These are phyloP conservation scores for Phytophthora fragariaefolia DNA, from an alignment of 352 stramenopile genomes.

Conservation along the genomic window DNA sequence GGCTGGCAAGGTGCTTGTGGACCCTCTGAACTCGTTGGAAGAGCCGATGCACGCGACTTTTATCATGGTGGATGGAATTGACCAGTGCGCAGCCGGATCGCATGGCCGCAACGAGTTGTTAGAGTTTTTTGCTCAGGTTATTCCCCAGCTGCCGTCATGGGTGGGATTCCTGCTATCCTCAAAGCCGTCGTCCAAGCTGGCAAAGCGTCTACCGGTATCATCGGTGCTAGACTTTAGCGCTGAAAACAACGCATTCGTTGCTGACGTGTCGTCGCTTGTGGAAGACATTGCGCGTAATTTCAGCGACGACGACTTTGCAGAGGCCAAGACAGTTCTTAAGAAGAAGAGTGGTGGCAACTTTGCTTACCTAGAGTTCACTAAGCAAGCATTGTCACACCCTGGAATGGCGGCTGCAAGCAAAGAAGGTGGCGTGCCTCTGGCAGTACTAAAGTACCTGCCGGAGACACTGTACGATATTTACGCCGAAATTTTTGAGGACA, in stretches of 20 bases:
- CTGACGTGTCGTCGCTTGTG: constrained; percentile 60
- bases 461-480: constrained; percentile 87
- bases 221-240: constrained; percentile 79
- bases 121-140: constrained; percentile 66
- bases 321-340: constrained; percentile 64
- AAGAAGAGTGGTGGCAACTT: constrained; percentile 81
- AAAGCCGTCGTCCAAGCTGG: constrained; percentile 70
- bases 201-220: constrained; percentile 62
- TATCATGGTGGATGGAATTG: constrained; percentile 75
- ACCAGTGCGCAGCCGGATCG: constrained; percentile 57
- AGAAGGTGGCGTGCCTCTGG: constrained; percentile 59
- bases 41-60: constrained; percentile 69
- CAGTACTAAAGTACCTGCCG: constrained; percentile 74
- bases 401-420: constrained; percentile 50
- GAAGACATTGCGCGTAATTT: constrained; percentile 68
- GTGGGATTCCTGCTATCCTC: constrained; percentile 74
- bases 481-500: constrained; percentile 88
- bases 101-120: constrained; percentile 70
- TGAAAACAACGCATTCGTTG: constrained; percentile 64
- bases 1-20: constrained; percentile 75
- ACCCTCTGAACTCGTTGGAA: constrained; percentile 73
- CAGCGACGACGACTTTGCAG: constrained; percentile 41
- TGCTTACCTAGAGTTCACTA: constrained; percentile 82
- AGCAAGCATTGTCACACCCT: constrained; percentile 74
- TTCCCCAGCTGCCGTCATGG: constrained; percentile 73